Conservation (phyloP, 805 yeast genomes). For the Saturnispora kantuleensis region DNA sequence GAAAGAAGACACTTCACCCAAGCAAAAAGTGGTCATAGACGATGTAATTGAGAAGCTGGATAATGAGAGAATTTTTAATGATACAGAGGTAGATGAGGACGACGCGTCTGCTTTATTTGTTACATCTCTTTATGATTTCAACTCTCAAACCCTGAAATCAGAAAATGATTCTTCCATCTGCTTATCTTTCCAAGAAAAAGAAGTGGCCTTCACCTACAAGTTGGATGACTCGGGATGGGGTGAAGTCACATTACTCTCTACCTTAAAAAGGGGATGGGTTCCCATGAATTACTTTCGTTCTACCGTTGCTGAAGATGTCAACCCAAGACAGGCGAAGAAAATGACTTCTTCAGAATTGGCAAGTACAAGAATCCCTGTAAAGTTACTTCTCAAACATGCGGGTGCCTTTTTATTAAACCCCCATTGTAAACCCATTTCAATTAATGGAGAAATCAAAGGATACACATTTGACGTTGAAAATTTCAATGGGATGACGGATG, state of each 20-base stretch:
- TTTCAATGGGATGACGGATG: slow-evolving; percentile 62
- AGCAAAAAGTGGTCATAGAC: neutral
- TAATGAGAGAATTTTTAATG: slow-evolving; percentile 6
- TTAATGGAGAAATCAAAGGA: slow-evolving; percentile 27
- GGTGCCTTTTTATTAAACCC: slow-evolving; percentile 62
- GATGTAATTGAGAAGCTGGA: neutral
- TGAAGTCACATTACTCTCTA: slow-evolving; percentile 61
- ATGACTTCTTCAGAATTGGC: slow-evolving; percentile 22
- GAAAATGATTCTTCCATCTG: slow-evolving; percentile 64
- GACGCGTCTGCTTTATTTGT: slow-evolving; percentile 30
- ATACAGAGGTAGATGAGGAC: slow-evolving; percentile 16
- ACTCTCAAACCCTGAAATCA: slow-evolving; percentile 42
- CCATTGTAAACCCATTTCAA: slow-evolving; percentile 35
- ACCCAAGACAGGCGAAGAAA: slow-evolving; percentile 11
- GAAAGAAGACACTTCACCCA: neutral
- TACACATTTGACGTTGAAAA: slow-evolving; percentile 46
- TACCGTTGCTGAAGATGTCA: slow-evolving; percentile 19
- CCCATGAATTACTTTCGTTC: slow-evolving; percentile 70
- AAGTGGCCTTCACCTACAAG: slow-evolving; percentile 67
- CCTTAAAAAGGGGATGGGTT: slow-evolving; percentile 69
- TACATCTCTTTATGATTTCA: slow-evolving; percentile 27
- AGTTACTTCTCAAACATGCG: slow-evolving; percentile 47
- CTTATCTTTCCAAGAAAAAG: slow-evolving; percentile 58
- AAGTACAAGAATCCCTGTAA: slow-evolving; percentile 41
- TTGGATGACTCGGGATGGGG: slow-evolving; percentile 84